Base-by-base conservation (phyloP, 2,329 filamentous ascomycete species). In the Fusarium kyushuense region DNA sequence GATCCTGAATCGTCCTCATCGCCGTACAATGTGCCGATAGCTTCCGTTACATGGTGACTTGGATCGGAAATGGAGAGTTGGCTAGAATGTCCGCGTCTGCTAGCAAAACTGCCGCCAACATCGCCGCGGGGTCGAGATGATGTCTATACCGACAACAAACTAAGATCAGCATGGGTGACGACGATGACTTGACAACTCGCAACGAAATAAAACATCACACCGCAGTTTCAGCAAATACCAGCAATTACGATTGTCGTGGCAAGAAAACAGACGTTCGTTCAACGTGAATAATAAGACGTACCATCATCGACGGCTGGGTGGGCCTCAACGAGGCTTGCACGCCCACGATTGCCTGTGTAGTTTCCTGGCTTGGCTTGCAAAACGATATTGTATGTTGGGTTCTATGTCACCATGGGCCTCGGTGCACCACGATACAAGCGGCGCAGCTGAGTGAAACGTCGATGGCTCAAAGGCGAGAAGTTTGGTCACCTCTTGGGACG, bases 11-110 rank as follows among this genome's bases (percentile, higher is more conserved):
- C 87, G 71, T 90, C 88, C 75, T 89, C 87, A 76, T 93, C 91
- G 74, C 92, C 92, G 80, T 97, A 97, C 80, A 97, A 87, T 74
- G 94, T 94, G 53, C 93, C 93, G 79, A 97, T 97, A 62, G 93
- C 92, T 79, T 97, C 94, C 58, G 94, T 97, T 77, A 97, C 93
- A 87, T 97, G 94, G 81, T 97, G 93, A 81, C 87, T 93, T 64
- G 94, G 92, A 80, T 97, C 94, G 79, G 92, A 96, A 78, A 97
- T 89, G 58, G 87, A 89, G 51, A 88, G 81, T 74, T 88, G 85
- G 75, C 80, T 86, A 63, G 79, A 79, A 78, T 88, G 86, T 70
- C 86, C 86, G 75, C 86, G 86, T 78, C 86, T 85, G 77, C 79
- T 86, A 72, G 84, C 80, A 79, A 88, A 87, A 78, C 82, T 87